Conservation (phyloP, 306 rosid species). For the Nissolia schottii region DNA sequence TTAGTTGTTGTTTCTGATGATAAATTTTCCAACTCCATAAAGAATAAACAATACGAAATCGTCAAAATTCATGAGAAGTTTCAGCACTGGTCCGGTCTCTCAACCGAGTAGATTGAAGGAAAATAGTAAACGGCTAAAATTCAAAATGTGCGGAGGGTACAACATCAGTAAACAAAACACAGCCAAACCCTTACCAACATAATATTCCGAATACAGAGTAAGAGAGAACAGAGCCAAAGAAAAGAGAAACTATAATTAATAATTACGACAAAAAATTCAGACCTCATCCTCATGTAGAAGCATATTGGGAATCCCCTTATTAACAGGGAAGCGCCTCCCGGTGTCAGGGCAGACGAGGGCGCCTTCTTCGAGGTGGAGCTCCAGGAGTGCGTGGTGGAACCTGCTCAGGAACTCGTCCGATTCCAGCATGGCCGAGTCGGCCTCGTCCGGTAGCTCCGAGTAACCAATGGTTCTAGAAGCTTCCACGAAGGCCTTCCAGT, state of each 20-base stretch:
- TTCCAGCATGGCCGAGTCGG: slow-evolving; percentile 56
- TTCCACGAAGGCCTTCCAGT: slow-evolving; percentile 65
- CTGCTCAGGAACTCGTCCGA: slow-evolving; percentile 66
- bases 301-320: slow-evolving; percentile 88
- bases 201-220: not conserved
- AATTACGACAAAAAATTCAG: slow-evolving; percentile 29
- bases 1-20: too few species aligned
- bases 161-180: not conserved
- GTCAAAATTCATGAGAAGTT: not conserved
- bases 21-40: too few species aligned
- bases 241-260: not conserved
- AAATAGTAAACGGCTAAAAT: too few species aligned
- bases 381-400: slow-evolving; percentile 87
- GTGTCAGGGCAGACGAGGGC: slow-evolving; percentile 85
- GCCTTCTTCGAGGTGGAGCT: slow-evolving; percentile 91
- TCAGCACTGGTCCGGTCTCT: too few species aligned
- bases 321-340: slow-evolving; percentile 67
- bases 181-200: not conserved
- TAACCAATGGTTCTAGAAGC: slow-evolving; percentile 69
- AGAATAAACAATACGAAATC: too few species aligned
- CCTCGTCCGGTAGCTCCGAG: slow-evolving; percentile 72
- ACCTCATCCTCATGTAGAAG: slow-evolving; percentile 95
- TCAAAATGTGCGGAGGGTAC: not conserved
- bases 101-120: too few species aligned
- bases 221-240: not conserved